phyloP scores from a whole-genome alignment of 2,329 filamentous ascomycete genomes.

The Calonectria honghensis region DNA sequence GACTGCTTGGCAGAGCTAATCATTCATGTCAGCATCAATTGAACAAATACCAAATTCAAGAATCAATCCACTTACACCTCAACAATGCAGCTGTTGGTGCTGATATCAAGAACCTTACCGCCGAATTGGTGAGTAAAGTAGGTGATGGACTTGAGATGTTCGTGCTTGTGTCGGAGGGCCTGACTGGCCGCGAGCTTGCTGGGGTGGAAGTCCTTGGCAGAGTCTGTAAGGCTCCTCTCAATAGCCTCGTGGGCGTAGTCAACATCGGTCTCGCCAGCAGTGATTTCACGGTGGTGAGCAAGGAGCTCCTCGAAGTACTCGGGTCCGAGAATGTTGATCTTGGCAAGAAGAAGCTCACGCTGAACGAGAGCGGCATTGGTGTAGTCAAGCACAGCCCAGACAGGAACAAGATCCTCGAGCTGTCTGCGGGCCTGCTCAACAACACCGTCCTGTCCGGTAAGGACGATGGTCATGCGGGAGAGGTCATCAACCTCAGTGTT shows the following conservation, averaged over 20 bases:
- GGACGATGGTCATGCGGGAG: conserved; percentile 98
- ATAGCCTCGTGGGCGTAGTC: conserved; percentile 66
- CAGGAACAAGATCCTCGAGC: conserved; percentile 96
- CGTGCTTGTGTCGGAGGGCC: conserved; percentile 96
- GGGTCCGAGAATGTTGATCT: conserved; percentile 96
- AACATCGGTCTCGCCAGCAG: conserved; percentile 65
- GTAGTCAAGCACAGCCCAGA: conserved; percentile 99
- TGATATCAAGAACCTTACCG: conserved; percentile 97
- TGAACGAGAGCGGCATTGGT: conserved; percentile 94
- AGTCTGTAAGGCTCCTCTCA: conserved; percentile 66
- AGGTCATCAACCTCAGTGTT: conserved; percentile 98
- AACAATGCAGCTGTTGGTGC: conserved; percentile 98
- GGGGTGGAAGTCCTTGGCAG: conserved; percentile 87
- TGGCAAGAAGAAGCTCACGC: conserved; percentile 94
- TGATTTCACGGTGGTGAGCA: conserved; percentile 95
- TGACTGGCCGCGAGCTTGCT: conserved; percentile 89
- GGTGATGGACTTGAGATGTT: conserved; percentile 96
- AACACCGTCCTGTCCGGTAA: conserved; percentile 96
- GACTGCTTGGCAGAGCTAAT: conserved; percentile 90
- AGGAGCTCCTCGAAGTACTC: conserved; percentile 99
- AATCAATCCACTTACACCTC: conserved; percentile 82
- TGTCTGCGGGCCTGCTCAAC: conserved; percentile 97
- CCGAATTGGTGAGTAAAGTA: conserved; percentile 98
- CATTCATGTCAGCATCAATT: conserved; percentile 50
- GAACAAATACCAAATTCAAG: background rate